Evolutionary conservation across 2,329 filamentous ascomycete genomes (phyloP).

Genomic region (Stylonectria norvegica): DNA sequence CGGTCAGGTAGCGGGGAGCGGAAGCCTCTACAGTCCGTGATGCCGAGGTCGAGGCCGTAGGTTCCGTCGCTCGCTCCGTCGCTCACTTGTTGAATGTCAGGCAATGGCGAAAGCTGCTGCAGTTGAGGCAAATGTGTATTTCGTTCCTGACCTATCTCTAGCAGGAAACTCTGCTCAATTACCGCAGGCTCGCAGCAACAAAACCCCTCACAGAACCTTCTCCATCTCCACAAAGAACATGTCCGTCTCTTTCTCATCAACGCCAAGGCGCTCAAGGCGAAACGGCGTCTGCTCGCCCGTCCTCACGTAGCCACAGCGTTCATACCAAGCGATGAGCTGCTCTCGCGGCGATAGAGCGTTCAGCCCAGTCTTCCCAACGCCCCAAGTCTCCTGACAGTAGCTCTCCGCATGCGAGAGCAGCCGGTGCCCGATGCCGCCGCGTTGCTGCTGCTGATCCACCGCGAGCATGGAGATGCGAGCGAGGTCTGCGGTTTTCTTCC

Average conservation of each 20-base stretch:
- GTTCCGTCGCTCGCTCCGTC: no score
- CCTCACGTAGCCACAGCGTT: slow-evolving; percentile 30
- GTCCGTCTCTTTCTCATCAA: slow-evolving; percentile 23
- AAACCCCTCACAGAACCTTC: slow-evolving; percentile 29
- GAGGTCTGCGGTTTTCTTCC: slow-evolving; percentile 18
- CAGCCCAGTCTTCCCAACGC: slow-evolving; percentile 26
- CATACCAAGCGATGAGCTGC: slow-evolving; percentile 36
- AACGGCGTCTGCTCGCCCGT: slow-evolving; percentile 35
- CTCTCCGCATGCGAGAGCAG: slow-evolving; percentile 32
- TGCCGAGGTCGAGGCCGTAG: no score
- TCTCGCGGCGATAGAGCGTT: slow-evolving; percentile 34
- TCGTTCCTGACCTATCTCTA: no score
- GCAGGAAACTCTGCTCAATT: no score
- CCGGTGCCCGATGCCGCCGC: slow-evolving; percentile 31
- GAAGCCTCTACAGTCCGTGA: no score
- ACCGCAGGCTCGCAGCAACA: no score
- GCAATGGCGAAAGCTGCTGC: no score
- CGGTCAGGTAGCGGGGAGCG: no score
- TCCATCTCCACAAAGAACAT: slow-evolving; percentile 36
- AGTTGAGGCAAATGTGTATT: no score
- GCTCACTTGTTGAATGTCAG: no score
- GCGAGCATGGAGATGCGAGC: slow-evolving; percentile 35
- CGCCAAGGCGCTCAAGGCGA: slow-evolving; percentile 21
- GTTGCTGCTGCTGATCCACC: slow-evolving; percentile 31
- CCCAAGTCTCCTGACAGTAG: slow-evolving; percentile 29